phyloP scores from a whole-genome alignment of 2,329 filamentous ascomycete species.

The Tolypocladium album region DNA sequence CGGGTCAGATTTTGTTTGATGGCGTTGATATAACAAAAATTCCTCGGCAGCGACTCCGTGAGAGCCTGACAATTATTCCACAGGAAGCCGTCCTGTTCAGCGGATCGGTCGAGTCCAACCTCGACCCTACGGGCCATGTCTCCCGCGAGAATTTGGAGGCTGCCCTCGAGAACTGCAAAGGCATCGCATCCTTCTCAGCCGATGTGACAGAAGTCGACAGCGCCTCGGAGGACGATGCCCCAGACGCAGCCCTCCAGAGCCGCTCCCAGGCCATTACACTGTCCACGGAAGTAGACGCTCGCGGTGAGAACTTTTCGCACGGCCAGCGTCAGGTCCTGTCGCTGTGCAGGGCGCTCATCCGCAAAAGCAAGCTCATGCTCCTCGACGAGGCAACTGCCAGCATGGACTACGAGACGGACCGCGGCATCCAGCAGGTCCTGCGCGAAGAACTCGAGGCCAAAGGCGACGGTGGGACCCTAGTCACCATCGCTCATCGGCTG shows the following conservation, averaged over 20 bases:
- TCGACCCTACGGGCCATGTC: slow-evolving; percentile 53
- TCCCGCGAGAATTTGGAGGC: slow-evolving; percentile 42
- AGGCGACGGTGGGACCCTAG: slow-evolving; percentile 36
- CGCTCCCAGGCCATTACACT: slow-evolving; percentile 21
- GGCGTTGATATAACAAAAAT: slow-evolving; percentile 44
- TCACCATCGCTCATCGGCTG: slow-evolving; percentile 48
- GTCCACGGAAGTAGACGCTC: slow-evolving; percentile 36
- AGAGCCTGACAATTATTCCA: slow-evolving; percentile 45
- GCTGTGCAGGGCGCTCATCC: slow-evolving; percentile 44
- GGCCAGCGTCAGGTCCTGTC: slow-evolving; percentile 48
- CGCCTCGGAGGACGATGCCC: slow-evolving; percentile 9
- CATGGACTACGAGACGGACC: slow-evolving; percentile 48
- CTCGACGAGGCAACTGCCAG: slow-evolving; percentile 49
- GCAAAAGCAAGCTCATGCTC: slow-evolving; percentile 43
- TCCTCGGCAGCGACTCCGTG: slow-evolving; percentile 37
- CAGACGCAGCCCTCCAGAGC: slow-evolving; percentile 5
- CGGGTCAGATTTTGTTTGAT: slow-evolving; percentile 43
- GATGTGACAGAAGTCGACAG: slow-evolving; percentile 21
- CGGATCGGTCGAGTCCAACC: slow-evolving; percentile 41
- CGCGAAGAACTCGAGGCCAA: slow-evolving; percentile 34
- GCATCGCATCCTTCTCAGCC: slow-evolving; percentile 41
- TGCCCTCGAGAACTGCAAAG: slow-evolving; percentile 51
- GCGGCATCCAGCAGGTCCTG: slow-evolving; percentile 42
- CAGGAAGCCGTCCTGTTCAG: slow-evolving; percentile 49
- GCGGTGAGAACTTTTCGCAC: slow-evolving; percentile 45